phyloP scores from a whole-genome alignment of 164 flowering plant species.

The Chimonanthus praecox region DNA sequence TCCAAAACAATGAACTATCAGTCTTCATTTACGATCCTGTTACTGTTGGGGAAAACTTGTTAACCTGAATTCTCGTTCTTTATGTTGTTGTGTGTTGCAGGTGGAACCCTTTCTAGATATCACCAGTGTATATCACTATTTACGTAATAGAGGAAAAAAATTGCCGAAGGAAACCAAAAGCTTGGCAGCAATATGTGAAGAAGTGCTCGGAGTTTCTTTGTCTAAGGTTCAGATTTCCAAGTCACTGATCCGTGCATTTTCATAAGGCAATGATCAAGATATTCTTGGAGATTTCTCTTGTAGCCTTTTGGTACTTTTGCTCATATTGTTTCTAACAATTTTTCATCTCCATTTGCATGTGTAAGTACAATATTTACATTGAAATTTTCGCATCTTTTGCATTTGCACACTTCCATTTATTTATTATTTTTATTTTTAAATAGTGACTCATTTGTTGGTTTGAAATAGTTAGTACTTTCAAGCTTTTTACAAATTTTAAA shows the following conservation, averaged over 20 bases:
- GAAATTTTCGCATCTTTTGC: no score
- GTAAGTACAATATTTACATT: no score
- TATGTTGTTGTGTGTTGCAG: constrained; percentile 25
- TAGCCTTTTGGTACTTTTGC: no score
- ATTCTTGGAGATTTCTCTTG: neutral
- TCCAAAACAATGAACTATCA: neutral
- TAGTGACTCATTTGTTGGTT: no score
- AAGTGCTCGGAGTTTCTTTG: constrained; percentile 60
- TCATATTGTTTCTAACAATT: no score
- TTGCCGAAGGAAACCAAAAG: constrained; percentile 55
- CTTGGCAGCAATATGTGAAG: constrained; percentile 74
- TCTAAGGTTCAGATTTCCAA: constrained; percentile 52
- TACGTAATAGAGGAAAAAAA: constrained; percentile 55
- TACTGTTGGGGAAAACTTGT: neutral
- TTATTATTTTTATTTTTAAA: no score
- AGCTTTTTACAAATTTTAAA: no score
- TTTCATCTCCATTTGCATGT: no score
- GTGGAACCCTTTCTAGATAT: constrained; percentile 86
- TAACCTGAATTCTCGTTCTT: neutral
- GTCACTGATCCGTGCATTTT: neutral
- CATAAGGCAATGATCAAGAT: neutral
- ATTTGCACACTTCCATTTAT: no score
- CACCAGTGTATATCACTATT: constrained; percentile 37
- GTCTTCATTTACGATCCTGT: neutral
- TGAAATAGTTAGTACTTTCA: no score